These are phyloP conservation scores for Scedosporium dehoogii DNA, from an alignment of 2,329 filamentous ascomycete genomes.

Conservation along the genomic window DNA sequence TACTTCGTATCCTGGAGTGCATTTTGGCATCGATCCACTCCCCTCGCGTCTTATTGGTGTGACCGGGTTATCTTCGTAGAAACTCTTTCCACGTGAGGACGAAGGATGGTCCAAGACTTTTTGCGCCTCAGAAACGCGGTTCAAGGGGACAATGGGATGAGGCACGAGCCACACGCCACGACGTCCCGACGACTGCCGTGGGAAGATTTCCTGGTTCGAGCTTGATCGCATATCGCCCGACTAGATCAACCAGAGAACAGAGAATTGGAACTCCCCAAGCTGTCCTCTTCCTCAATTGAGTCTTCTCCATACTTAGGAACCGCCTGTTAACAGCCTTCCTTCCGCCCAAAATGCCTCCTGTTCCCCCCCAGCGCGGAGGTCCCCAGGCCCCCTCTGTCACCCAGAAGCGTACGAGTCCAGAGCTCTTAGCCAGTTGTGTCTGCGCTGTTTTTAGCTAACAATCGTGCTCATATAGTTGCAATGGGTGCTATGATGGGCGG, in stretches of 20 bases:
- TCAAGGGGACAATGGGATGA: not conserved
- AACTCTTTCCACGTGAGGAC: not conserved
- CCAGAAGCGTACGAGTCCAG: not conserved
- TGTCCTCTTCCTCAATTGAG: no score
- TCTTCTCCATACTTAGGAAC: no score
- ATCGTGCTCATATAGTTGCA: slow-evolving; percentile 56
- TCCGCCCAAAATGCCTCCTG: not conserved
- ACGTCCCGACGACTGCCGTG: not conserved
- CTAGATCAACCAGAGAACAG: no score
- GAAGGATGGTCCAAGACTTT: not conserved
- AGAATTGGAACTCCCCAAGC: no score
- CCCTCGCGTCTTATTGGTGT: not conserved
- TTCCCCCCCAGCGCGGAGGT: not conserved
- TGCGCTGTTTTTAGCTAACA: not conserved
- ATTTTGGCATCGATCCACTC: not conserved
- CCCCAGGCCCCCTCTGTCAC: not conserved
- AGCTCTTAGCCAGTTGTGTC: not conserved
- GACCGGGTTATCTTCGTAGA: not conserved
- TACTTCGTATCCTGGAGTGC: not conserved
- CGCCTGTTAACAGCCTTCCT: not conserved
- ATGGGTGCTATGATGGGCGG: slow-evolving; percentile 99
- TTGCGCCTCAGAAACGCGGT: not conserved
- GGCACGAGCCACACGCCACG: not conserved
- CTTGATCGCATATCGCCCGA: not conserved
- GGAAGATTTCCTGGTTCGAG: not conserved